Evolutionary conservation across 202 grass and related monocot genomes (phyloP).

Genomic region (Bolboschoenoplectus hybrid): DNA sequence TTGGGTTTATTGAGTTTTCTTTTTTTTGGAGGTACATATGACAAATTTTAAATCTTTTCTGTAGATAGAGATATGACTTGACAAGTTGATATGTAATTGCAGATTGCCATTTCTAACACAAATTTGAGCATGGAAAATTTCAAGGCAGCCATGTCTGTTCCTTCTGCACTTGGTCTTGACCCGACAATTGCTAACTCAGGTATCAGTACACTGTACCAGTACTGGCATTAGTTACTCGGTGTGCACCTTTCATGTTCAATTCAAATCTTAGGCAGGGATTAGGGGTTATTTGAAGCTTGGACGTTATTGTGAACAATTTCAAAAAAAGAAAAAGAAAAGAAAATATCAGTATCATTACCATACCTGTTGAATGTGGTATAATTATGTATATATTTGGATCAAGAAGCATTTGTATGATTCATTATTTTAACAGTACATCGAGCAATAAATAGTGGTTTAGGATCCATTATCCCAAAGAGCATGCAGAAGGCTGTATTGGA

Average conservation of each 20-base stretch:
- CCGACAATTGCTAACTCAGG: slow-evolving; percentile 95
- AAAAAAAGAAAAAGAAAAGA: not conserved
- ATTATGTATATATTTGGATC: not conserved
- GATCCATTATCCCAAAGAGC: slow-evolving; percentile 66
- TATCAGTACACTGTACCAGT: slow-evolving; percentile 21
- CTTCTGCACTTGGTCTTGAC: slow-evolving; percentile 83
- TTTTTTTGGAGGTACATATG: not conserved
- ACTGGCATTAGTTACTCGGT: not conserved
- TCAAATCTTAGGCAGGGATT: not conserved
- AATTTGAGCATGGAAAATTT: slow-evolving; percentile 84
- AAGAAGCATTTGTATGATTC: slow-evolving; percentile 14
- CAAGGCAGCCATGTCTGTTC: slow-evolving; percentile 95
- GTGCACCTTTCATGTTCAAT: not conserved
- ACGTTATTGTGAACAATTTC: not conserved
- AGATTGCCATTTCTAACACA: slow-evolving; percentile 95
- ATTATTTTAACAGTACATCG: slow-evolving; percentile 61
- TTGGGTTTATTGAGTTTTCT: not conserved
- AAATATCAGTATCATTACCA: not conserved
- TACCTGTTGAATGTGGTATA: not conserved
- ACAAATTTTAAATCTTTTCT: not conserved
- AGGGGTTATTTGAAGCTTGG: not conserved
- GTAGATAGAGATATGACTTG: slow-evolving; percentile 35
- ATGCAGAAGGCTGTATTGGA: slow-evolving; percentile 73
- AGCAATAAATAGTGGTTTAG: slow-evolving; percentile 73
- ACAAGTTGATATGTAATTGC: slow-evolving; percentile 44